A percentile compares a stretch with the other conserved stretches of the same genome.
phyloP scores from a whole-genome alignment of 2,329 filamentous ascomycete genomes.

The Ophiostoma pallidulum region DNA sequence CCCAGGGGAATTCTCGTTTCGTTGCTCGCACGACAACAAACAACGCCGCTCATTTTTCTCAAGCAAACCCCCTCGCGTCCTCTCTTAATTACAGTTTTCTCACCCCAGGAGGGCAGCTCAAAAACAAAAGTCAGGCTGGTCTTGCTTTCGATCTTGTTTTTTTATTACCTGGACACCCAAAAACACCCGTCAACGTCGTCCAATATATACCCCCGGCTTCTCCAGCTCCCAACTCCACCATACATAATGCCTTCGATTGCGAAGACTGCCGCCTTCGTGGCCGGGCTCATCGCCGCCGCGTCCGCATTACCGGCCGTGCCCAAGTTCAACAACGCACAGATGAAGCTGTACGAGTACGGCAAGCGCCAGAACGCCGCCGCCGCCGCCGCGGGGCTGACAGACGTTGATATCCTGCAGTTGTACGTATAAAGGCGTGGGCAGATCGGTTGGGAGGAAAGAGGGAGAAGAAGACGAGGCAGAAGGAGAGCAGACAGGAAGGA shows the following conservation, averaged over 20 bases:
- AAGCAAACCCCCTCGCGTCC: conserved; percentile 18
- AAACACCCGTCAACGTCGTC: too few species aligned
- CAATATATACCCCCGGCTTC: too few species aligned
- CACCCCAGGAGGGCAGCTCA: conserved; percentile 23
- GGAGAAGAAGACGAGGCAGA: too few species aligned
- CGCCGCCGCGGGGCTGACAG: conserved; percentile 35
- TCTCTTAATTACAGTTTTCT: conserved; percentile 23
- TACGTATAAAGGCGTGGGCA: too few species aligned
- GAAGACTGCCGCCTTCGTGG: conserved; percentile 34
- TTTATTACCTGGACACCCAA: too few species aligned
- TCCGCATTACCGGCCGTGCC: conserved; percentile 37
- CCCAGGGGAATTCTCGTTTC: conserved; percentile 28
- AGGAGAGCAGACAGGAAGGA: too few species aligned
- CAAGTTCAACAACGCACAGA: conserved; percentile 35
- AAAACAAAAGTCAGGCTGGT: conserved; percentile 29
- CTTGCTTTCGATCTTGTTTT: conserved; percentile 28
- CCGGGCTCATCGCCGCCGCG: conserved; percentile 35
- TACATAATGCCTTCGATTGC: conserved; percentile 38
- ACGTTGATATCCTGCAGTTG: conserved; percentile 51
- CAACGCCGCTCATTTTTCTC: background rate
- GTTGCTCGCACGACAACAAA: conserved; percentile 14
- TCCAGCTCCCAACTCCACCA: conserved; percentile 20
- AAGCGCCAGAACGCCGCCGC: conserved; percentile 43
- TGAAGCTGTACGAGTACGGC: conserved; percentile 36
- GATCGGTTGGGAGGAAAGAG: too few species aligned